Base-by-base conservation (phyloP, 768 basidiomycete genomes). In the Antrodiella citrinella region DNA sequence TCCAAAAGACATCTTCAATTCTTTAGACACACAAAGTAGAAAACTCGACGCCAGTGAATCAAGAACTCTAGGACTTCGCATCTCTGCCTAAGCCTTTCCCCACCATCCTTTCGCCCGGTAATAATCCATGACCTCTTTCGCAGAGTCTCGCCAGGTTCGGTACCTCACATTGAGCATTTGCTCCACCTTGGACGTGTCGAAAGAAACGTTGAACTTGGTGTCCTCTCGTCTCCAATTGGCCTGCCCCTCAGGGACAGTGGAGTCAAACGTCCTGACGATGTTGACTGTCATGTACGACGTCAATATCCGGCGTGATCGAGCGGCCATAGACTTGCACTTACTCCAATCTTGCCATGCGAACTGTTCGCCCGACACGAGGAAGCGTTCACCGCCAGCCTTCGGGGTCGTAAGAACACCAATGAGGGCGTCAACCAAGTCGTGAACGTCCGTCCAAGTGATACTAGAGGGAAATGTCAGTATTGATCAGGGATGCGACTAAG, bases 331-430 rank as follows among this genome's bases (percentile, higher is more conserved):
- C 10, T 10, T 38, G 18, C 35, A 43, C 41, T 7, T 19, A 56
- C 55, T 26, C 26, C 40, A 57, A 40, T 57, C 56, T 35, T 54
- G 56, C 56, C 56, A 57, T 23, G 22, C 24, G 15, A 18, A 57
- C 13, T 26, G 10, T 11, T 41, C 53, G 4, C 47, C 39, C 11
- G 50, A 20, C 48, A 63, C 59, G 41, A 43, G 7, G 41, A 43
- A 22, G 5, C 41, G 41, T 22, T 43, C n/a, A 18, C 41, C 41
- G 19, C 41, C 41, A 22, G 41, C 15, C 30, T 35, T 7, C 7
- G 7, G 7, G 30, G 15, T 35, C 15, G 7, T 7, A 35, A 35
- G 15, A 7, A 15, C 7, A 7, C 7, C 30, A 15, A 35, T 35
- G 30, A 35, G 7, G 15, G 30, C 30, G 7, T 35, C 30, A 15